These are phyloP conservation scores for Quercus dentata DNA, from an alignment of 306 rosid species.

Conservation along the genomic window DNA sequence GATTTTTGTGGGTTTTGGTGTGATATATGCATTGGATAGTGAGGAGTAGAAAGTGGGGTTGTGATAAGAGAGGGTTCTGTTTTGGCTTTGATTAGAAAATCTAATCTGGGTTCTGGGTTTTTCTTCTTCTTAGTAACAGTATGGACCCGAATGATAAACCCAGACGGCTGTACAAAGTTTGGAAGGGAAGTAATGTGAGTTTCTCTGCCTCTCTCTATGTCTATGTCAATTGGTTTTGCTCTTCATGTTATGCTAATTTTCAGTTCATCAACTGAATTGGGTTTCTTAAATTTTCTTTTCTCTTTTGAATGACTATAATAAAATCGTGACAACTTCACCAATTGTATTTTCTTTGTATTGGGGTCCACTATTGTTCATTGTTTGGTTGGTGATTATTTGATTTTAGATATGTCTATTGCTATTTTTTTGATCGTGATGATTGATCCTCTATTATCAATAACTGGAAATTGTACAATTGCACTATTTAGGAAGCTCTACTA, in stretches of 20 bases:
- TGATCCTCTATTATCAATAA: slow-evolving; percentile 1
- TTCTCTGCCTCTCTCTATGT: neutral
- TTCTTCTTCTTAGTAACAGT: slow-evolving; percentile 20
- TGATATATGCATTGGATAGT: slow-evolving; percentile 34
- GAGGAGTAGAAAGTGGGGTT: slow-evolving; percentile 20
- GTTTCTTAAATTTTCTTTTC: neutral
- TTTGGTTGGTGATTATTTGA: neutral
- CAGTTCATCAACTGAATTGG: neutral
- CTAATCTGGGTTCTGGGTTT: slow-evolving; percentile 35
- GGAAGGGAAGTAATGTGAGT: slow-evolving; percentile 94
- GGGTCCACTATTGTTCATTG: neutral
- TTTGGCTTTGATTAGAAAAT: slow-evolving; percentile 34
- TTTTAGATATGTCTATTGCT: neutral
- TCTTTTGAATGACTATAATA: slow-evolving; percentile 1
- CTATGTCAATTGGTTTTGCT: slow-evolving; percentile 7
- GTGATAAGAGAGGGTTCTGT: slow-evolving; percentile 25
- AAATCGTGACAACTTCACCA: neutral
- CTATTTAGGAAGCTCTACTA: slow-evolving; percentile 6
- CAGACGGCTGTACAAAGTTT: slow-evolving; percentile 76
- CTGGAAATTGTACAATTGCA: neutral
- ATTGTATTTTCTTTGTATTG: neutral
- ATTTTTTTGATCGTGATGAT: neutral
- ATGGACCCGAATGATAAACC: slow-evolving; percentile 35
- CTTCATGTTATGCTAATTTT: slow-evolving; percentile 9
- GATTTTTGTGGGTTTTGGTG: slow-evolving; percentile 8